These are phyloP conservation scores for Salvia miltiorrhiza DNA, from an alignment of 257 asterid species.

Conservation along the genomic window DNA sequence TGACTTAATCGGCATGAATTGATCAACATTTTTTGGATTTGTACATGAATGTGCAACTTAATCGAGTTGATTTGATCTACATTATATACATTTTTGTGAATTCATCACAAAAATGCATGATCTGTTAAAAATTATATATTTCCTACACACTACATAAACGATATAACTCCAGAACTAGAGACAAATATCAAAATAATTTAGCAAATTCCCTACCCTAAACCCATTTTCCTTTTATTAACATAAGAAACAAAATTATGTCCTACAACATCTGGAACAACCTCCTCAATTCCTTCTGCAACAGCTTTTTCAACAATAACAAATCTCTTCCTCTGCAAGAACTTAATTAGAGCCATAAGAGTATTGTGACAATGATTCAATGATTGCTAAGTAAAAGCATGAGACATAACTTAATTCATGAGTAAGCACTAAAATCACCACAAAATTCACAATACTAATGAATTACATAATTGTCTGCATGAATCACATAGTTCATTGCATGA, in stretches of 20 bases:
- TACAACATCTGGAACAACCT: conserved; percentile 94
- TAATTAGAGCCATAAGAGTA: conserved; percentile 93
- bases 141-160: not conserved
- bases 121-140: not conserved
- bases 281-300: conserved; percentile 96
- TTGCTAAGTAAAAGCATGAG: too few relatives aligned
- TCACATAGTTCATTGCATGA: too few relatives aligned
- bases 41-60: too few relatives aligned
- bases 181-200: not conserved
- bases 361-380: too few relatives aligned
- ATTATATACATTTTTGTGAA: too few relatives aligned
- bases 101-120: not conserved
- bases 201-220: conserved; percentile 53
- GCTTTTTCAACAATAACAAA: conserved; percentile 79
- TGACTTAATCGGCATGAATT: too few relatives aligned
- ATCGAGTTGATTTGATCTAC: too few relatives aligned
- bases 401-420: too few relatives aligned
- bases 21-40: too few relatives aligned
- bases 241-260: conserved; percentile 71
- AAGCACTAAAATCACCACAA: too few relatives aligned
- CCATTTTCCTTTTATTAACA: conserved; percentile 55
- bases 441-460: too few relatives aligned
- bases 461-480: too few relatives aligned
- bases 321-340: conserved; percentile 90
- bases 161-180: conserved; percentile 1